Percentiles rank a stretch among this genome's conserved stretches.
phyloP scores from a whole-genome alignment of 495 filamentous ascomycete genomes.

The Rusavskia elegans region DNA sequence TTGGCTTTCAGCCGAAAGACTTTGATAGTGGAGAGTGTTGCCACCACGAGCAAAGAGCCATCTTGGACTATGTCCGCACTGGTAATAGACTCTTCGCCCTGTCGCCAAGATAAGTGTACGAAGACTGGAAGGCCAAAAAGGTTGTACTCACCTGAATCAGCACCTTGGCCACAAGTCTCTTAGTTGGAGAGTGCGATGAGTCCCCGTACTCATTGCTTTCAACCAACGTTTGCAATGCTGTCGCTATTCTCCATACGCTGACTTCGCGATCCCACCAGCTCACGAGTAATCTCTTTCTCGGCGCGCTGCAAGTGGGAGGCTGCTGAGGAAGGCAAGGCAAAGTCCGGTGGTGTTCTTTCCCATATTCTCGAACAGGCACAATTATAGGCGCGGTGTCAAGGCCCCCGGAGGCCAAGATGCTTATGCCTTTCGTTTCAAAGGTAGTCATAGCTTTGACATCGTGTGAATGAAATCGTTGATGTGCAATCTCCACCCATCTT shows the following conservation, averaged over 20 bases:
- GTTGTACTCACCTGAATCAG: conserved; percentile 25
- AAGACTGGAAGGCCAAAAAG: conserved; percentile 24
- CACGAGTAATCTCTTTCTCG: background rate
- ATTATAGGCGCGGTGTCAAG: conserved; percentile 72
- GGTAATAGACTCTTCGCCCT: conserved; percentile 77
- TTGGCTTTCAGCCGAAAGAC: conserved; percentile 49
- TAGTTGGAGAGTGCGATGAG: conserved; percentile 7
- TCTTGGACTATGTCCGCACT: conserved; percentile 58
- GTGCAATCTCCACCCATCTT: conserved; percentile 73
- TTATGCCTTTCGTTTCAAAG: conserved; percentile 70
- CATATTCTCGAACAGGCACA: conserved; percentile 62
- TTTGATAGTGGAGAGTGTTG: conserved; percentile 64
- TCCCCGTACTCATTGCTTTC: background rate
- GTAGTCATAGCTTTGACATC: conserved; percentile 92
- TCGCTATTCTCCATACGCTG: conserved; percentile 50
- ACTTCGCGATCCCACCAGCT: conserved; percentile 91
- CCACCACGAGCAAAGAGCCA: conserved; percentile 59
- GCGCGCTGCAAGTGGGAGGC: conserved; percentile 44
- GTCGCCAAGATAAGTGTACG: conserved; percentile 1
- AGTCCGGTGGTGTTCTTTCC: conserved; percentile 63
- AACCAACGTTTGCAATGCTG: background rate
- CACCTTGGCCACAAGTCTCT: conserved; percentile 19
- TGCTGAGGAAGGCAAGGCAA: conserved; percentile 69
- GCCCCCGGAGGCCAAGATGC: conserved; percentile 81
- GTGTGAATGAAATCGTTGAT: conserved; percentile 70